phyloP scores from a whole-genome alignment of 768 basidiomycete species.

The Suillus bovinus region DNA sequence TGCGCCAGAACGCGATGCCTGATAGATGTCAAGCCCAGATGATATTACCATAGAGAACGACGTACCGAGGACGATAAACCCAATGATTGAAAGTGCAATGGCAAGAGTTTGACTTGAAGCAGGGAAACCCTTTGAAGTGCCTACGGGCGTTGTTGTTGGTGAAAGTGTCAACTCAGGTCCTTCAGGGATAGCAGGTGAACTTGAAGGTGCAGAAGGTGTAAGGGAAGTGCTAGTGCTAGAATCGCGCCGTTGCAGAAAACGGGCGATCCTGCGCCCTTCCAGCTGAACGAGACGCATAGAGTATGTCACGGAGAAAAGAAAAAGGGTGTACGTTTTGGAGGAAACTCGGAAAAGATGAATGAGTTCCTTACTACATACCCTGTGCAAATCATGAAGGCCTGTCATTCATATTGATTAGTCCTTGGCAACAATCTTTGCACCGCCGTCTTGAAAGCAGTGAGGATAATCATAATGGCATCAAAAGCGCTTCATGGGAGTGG shows the following conservation, averaged over 20 bases:
- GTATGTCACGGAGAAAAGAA: not conserved
- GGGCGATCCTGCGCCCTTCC: conserved; percentile 5
- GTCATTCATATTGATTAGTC: not conserved
- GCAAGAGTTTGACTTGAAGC: conserved; percentile 3
- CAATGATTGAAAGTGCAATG: conserved; percentile 21
- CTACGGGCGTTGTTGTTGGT: conserved; percentile 9
- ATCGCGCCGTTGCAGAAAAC: not conserved
- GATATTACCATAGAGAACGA: conserved; percentile 10
- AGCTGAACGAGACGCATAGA: conserved; percentile 1
- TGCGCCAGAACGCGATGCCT: conserved; percentile 17
- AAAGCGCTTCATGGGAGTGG: not conserved
- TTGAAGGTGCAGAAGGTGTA: conserved; percentile 12
- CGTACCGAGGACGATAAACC: conserved; percentile 26
- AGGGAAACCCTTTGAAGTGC: conserved; percentile 8
- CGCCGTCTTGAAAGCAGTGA: not conserved
- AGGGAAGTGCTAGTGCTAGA: not conserved
- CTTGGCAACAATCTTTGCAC: conserved; percentile 6
- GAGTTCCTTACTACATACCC: no score
- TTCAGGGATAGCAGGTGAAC: not conserved
- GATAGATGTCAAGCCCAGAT: not conserved
- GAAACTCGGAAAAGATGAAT: not conserved
- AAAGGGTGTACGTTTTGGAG: not conserved
- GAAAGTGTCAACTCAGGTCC: conserved; percentile 13
- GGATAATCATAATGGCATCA: not conserved
- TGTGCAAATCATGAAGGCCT: no score